Conservation (phyloP, 2,329 filamentous ascomycete species). For the Colletotrichum echinochloae region DNA sequence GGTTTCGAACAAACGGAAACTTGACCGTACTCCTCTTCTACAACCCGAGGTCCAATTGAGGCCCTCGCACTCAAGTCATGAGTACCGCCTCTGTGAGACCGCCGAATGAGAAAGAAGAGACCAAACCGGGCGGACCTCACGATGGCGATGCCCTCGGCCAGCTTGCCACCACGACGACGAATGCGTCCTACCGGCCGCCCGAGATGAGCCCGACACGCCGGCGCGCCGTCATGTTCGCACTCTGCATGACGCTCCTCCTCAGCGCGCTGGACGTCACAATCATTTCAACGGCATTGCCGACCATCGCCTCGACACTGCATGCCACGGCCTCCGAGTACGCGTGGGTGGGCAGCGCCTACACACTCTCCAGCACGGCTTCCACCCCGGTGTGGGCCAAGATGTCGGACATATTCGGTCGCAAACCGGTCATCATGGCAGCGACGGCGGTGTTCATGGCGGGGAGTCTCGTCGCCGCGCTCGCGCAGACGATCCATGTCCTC, state of each 20-base stretch:
- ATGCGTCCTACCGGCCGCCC: slow-evolving; percentile 1
- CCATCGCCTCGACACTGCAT: slow-evolving; percentile 43
- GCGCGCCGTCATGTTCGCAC: slow-evolving; percentile 27
- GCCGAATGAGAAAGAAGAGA: background rate
- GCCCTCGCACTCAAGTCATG: background rate
- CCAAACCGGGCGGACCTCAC: background rate
- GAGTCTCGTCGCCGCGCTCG: slow-evolving; percentile 17
- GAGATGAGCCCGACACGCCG: background rate
- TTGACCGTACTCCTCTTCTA: background rate
- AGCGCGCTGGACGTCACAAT: slow-evolving; percentile 47
- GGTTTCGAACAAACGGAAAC: background rate
- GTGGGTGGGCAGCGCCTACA: slow-evolving; percentile 47
- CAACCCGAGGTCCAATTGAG: background rate
- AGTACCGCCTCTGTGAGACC: background rate
- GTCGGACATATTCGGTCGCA: slow-evolving; percentile 57
- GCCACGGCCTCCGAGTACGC: slow-evolving; percentile 45
- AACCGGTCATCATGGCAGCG: slow-evolving; percentile 52
- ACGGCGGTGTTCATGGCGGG: slow-evolving; percentile 50
- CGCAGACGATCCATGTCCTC: slow-evolving; percentile 40
- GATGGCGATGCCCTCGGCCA: background rate
- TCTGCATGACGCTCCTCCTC: slow-evolving; percentile 46
- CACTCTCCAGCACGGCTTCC: slow-evolving; percentile 63
- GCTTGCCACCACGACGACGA: background rate
- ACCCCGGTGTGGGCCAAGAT: slow-evolving; percentile 75
- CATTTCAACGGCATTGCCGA: slow-evolving; percentile 46